phyloP scores from a whole-genome alignment of 2,329 filamentous ascomycete species.

The Pestalotiopsis sp. region DNA sequence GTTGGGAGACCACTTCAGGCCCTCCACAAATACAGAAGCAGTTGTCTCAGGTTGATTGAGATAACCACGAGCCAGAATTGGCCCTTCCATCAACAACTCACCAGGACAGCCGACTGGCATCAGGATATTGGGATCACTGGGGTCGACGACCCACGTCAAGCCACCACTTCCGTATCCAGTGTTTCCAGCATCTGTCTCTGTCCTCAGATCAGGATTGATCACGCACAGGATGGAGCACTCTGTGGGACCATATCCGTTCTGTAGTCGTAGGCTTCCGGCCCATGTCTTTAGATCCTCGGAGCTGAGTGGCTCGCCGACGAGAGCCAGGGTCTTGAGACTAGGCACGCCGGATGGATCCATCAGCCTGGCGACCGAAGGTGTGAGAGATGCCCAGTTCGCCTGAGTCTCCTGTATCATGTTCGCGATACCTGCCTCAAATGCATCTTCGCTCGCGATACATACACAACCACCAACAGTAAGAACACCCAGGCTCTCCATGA shows the following conservation, averaged over 20 bases:
- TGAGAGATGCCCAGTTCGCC: conserved; percentile 13
- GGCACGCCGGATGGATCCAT: conserved; percentile 12
- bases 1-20: conserved; percentile 15
- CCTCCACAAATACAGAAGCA: conserved; percentile 24
- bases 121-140: conserved; percentile 14
- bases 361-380: conserved; percentile 11
- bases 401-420: conserved; percentile 12
- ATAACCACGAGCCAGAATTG: conserved; percentile 30
- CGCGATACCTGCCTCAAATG: neutral
- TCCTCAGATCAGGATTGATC: neutral
- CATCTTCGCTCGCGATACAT: conserved; percentile 13
- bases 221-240: conserved; percentile 6
- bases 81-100: conserved; percentile 19
- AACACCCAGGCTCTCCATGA: conserved; percentile 10
- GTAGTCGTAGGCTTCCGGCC: conserved; percentile 1
- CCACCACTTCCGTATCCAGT: conserved; percentile 13
- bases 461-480: conserved; percentile 11
- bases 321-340: conserved; percentile 8
- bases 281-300: conserved; percentile 10
- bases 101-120: conserved; percentile 15
- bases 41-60: conserved; percentile 25
- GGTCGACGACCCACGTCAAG: conserved; percentile 16
- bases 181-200: conserved; percentile 4
- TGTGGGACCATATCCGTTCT: conserved; percentile 11
- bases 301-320: conserved; percentile 11